These are phyloP conservation scores for Amanita jacksonii DNA, from an alignment of 768 basidiomycete genomes.

Conservation along the genomic window DNA sequence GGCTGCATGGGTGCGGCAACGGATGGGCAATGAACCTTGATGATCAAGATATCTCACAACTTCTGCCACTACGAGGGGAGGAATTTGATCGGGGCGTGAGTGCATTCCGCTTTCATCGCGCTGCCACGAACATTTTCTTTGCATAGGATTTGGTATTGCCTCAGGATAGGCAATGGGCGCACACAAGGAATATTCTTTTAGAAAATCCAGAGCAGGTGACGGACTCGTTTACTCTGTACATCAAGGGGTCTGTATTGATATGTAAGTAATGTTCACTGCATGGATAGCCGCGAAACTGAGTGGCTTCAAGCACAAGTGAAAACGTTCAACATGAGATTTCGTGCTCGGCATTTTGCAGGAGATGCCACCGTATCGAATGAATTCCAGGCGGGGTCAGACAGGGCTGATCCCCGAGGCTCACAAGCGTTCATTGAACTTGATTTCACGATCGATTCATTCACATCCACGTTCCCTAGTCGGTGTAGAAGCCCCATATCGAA, in stretches of 20 bases:
- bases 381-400: constrained; percentile 30
- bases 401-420: constrained; percentile 50
- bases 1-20: constrained; percentile 57
- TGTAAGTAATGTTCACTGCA: constrained; percentile 25
- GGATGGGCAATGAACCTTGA: constrained; percentile 66
- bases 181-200: constrained; percentile 49
- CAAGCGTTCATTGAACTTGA: constrained; percentile 59
- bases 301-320: constrained; percentile 35
- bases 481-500: constrained; percentile 46
- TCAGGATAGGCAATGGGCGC: constrained; percentile 58
- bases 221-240: constrained; percentile 63
- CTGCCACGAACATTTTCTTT: constrained; percentile 4
- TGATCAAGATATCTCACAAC: constrained; percentile 64
- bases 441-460: constrained; percentile 44
- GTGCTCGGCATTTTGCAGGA: constrained; percentile 48
- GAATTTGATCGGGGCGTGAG: constrained; percentile 55
- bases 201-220: constrained; percentile 50
- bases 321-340: constrained; percentile 58
- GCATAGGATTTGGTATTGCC: constrained; percentile 36
- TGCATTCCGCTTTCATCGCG: constrained; percentile 2
- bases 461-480: constrained; percentile 46
- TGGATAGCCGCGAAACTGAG: not conserved
- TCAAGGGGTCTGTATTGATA: constrained; percentile 60
- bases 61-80: constrained; percentile 53
- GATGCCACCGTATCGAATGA: constrained; percentile 38